Conservation (phyloP, 495 filamentous ascomycete species). For the Pyrenopolyporus hunteri region DNA sequence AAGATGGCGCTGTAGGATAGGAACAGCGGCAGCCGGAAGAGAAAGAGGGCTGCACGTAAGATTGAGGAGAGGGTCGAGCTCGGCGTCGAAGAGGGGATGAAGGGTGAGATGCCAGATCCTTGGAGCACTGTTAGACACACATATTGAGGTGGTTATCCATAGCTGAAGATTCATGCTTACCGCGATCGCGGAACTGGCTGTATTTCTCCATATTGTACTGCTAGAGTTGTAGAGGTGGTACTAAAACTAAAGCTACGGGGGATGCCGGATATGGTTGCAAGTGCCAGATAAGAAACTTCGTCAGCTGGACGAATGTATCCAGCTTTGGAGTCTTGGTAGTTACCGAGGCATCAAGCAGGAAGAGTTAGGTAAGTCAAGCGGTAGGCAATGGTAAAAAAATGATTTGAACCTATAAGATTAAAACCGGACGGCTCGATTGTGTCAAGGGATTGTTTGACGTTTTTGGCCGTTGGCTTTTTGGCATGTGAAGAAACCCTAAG, state of each 20-base stretch:
- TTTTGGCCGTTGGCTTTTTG: constrained; percentile 26
- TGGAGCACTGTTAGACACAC: constrained; percentile 3
- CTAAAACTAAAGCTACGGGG: too few species aligned
- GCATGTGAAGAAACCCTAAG: constrained; percentile 37
- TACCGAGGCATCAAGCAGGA: constrained; percentile 28
- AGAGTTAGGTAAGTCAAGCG: background rate
- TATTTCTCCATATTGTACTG: constrained; percentile 85
- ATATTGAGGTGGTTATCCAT: background rate
- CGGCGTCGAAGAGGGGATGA: constrained; percentile 76
- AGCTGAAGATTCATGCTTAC: constrained; percentile 53
- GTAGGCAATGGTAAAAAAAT: background rate
- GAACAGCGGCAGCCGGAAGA: constrained; percentile 80
- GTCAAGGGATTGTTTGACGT: constrained; percentile 1
- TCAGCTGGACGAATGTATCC: constrained; percentile 3
- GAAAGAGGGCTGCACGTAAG: constrained; percentile 73
- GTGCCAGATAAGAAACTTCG: background rate
- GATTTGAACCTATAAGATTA: constrained; percentile 11
- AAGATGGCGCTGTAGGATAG: constrained; percentile 69
- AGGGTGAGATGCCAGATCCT: constrained; percentile 97
- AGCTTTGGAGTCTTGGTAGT: background rate
- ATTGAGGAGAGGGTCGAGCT: constrained; percentile 65
- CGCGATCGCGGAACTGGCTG: constrained; percentile 93
- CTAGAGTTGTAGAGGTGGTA: background rate
- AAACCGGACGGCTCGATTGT: constrained; percentile 7
- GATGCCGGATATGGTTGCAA: background rate